Evolutionary conservation across 768 basidiomycete genomes (phyloP).

Genomic region (Kwoniella europaea): DNA sequence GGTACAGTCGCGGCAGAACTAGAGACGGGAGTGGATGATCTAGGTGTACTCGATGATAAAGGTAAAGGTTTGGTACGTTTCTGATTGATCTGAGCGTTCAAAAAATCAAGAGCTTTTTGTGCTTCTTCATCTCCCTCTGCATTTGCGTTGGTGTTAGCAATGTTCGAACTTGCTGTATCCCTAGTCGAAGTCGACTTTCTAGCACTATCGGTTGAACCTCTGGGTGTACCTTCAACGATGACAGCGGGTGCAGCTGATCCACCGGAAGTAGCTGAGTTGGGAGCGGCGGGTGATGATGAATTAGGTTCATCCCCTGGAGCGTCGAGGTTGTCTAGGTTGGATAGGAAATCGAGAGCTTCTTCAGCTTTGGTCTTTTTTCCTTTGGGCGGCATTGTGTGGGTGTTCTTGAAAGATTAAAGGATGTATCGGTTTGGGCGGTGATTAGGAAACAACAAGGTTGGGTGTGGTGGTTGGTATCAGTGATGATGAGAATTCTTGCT

Average conservation of each 20-base stretch:
- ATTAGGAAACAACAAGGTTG: too few relatives aligned
- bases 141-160: background rate
- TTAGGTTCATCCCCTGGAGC: conserved; percentile 38
- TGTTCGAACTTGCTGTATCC: conserved; percentile 8
- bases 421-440: too few relatives aligned
- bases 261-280: conserved; percentile 6
- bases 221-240: conserved; percentile 19
- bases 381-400: conserved; percentile 47
- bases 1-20: conserved; percentile 32
- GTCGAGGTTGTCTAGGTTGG: conserved; percentile 83
- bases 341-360: conserved; percentile 89
- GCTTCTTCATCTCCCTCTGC: conserved; percentile 66
- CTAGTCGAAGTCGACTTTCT: conserved; percentile 22
- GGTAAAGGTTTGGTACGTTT: conserved; percentile 65
- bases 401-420: background rate
- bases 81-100: conserved; percentile 87
- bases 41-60: conserved; percentile 53
- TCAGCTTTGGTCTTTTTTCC: conserved; percentile 57
- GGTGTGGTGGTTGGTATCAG: too few relatives aligned
- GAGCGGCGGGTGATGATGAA: conserved; percentile 14
- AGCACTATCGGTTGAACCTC: conserved; percentile 39
- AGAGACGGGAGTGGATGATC: conserved; percentile 52
- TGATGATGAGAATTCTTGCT: too few relatives aligned
- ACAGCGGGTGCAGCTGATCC: conserved; percentile 4
- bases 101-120: conserved; percentile 85